These are phyloP conservation scores for Linderniella brevidens DNA, from an alignment of 257 asterid genomes.

Conservation along the genomic window DNA sequence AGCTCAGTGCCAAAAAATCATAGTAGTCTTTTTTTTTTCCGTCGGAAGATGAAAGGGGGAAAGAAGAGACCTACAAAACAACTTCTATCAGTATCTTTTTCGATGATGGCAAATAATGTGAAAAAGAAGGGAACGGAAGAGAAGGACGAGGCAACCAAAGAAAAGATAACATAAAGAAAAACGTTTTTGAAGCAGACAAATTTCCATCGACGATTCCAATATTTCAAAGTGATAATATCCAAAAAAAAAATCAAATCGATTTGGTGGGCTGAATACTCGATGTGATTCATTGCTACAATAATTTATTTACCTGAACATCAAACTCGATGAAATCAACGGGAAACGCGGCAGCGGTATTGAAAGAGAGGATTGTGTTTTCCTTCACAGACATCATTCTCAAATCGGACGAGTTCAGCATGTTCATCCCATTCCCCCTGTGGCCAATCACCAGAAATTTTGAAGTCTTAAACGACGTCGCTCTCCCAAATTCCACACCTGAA, in stretches of 20 bases:
- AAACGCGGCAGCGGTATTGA: slow-evolving; percentile 54
- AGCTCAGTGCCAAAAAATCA: slow-evolving; percentile 24
- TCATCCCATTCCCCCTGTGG: slow-evolving; percentile 95
- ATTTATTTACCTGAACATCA: slow-evolving; percentile 74
- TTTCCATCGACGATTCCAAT: too few relatives aligned
- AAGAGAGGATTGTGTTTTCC: slow-evolving; percentile 75
- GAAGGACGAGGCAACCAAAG: too few relatives aligned
- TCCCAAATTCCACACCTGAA: slow-evolving; percentile 31
- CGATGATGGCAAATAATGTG: not conserved
- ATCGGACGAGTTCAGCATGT: slow-evolving; percentile 66
- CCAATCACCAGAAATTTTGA: slow-evolving; percentile 76
- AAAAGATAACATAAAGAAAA: too few relatives aligned
- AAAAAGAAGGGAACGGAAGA: too few relatives aligned
- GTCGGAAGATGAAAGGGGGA: not conserved
- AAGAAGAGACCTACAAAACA: not conserved
- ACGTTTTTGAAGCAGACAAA: too few relatives aligned
- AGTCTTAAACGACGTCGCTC: slow-evolving; percentile 24
- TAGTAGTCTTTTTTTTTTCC: not conserved
- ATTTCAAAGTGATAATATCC: slow-evolving; percentile 8
- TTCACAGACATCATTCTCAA: slow-evolving; percentile 61
- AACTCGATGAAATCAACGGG: slow-evolving; percentile 80
- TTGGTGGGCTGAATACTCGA: not conserved
- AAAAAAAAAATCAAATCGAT: not conserved
- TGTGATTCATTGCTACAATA: not conserved
- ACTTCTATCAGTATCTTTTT: not conserved